Base-by-base conservation (phyloP, 2,329 filamentous ascomycete genomes). In the Myriosclerotinia duriaeana region DNA sequence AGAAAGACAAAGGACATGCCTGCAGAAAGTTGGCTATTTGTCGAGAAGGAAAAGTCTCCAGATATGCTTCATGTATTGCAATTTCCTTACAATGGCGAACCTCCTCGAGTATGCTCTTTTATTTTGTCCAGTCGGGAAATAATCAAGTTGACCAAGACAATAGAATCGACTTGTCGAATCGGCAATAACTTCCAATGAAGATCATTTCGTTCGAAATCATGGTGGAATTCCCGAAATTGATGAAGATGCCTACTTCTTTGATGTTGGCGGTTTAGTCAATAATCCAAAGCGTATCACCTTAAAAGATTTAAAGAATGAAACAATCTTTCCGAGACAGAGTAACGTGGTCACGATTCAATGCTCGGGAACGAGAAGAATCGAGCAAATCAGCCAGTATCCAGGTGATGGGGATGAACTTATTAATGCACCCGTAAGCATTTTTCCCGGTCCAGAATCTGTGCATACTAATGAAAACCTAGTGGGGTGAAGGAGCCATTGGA, bases 141-240 rank as follows among this genome's bases (percentile, higher is more conserved):
- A n/a, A 15, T 9, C 30, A 7, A 11, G 53, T 36, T 61, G 42
- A 63, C 36, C 30, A 12, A 11, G 14, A 14, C 11, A 44, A 53
- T 20, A 72, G 52, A 52, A 46, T 17, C 80, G 83, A 2, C 79
- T 89, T 0, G 81, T 87, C 0, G 81, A 81, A 20, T 80, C 83
- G 30, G 72, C 75, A 0, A 81, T 91, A 50, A 92, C 89, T 0
- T 79, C 82, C 0, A 92, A 90, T 68, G 71, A 78, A 5, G 78
- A 84, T n/a, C 84, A 87, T 70, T 92, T 90, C 70, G 85, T 92
- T 0, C 81, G 89, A 9, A 92, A 92, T 67, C 89, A 92, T 69
- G 88, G 89, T 12, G 88, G 89, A 0, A 86, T 92, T 22, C 89
- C 89, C 0, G 78, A 84, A 9, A 90, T 91, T 64, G 82, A 89